Evolutionary conservation across 495 filamentous ascomycete genomes (phyloP).

Genomic region (Annulohypoxylon maeteangense): DNA sequence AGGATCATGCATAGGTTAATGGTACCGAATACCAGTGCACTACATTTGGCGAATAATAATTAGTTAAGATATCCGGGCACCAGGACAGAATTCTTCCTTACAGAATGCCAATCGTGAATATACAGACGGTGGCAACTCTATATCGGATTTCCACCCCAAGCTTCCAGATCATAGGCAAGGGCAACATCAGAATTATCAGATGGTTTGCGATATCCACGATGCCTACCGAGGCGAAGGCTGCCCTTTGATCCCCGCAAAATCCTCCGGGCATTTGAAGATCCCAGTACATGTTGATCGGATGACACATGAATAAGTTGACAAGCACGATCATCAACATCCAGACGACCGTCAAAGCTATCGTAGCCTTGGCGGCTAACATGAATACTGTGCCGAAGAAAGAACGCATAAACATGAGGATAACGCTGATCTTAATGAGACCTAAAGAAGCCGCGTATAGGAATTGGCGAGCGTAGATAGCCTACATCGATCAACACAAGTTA

Average conservation of each 20-base stretch:
- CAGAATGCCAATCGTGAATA: constrained; percentile 53
- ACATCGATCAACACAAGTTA: not conserved
- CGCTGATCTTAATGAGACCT: constrained; percentile 40
- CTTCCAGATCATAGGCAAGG: constrained; percentile 51
- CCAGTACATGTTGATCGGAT: constrained; percentile 34
- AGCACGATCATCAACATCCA: constrained; percentile 34
- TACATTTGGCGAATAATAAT: constrained; percentile 9
- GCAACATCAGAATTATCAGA: constrained; percentile 50
- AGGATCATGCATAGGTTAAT: constrained; percentile 25
- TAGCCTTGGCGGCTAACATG: constrained; percentile 17
- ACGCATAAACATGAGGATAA: constrained; percentile 39
- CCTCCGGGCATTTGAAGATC: not conserved
- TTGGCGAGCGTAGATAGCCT: constrained; percentile 37
- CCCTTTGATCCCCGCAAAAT: constrained; percentile 23
- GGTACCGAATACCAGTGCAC: constrained; percentile 27
- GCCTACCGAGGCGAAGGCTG: constrained; percentile 23
- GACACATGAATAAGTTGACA: constrained; percentile 31
- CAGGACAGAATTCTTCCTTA: constrained; percentile 30
- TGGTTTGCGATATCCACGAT: constrained; percentile 48
- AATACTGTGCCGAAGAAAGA: constrained; percentile 29
- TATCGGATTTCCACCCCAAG: constrained; percentile 48
- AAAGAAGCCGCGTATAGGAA: constrained; percentile 31
- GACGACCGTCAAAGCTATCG: constrained; percentile 22
- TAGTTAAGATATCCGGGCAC: not conserved
- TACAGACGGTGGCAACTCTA: constrained; percentile 45